Conservation (phyloP, 805 yeast genomes). For the Metschnikowia lachancei region DNA sequence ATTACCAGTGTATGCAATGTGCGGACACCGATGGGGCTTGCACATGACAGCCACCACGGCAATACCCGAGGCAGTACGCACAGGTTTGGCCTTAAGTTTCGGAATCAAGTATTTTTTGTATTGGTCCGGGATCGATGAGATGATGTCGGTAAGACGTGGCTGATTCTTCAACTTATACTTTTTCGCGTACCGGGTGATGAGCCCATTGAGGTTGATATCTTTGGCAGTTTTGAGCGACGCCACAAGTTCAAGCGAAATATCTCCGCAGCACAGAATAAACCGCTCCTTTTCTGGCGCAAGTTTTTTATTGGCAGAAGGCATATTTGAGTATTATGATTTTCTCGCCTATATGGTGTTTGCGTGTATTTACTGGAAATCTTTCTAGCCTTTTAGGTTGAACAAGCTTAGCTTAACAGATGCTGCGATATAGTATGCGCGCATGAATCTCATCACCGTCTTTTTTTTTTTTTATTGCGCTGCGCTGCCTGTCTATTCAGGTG, state of each 20-base stretch:
- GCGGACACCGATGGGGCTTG: constrained; percentile 98
- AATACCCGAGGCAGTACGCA: constrained; percentile 96
- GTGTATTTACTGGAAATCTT: too few relatives aligned
- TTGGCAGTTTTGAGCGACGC: constrained; percentile 68
- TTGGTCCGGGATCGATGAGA: constrained; percentile 93
- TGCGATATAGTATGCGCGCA: too few relatives aligned
- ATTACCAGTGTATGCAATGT: constrained; percentile 97
- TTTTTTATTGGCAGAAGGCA: constrained; percentile 46
- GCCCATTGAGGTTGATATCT: constrained; percentile 86
- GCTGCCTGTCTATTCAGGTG: neutral
- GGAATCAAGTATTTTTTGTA: constrained; percentile 89
- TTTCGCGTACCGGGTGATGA: constrained; percentile 80
- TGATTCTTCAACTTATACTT: constrained; percentile 88
- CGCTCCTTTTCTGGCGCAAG: constrained; percentile 90
- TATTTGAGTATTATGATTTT: constrained; percentile 4
- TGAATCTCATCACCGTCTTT: too few relatives aligned
- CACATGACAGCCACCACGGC: constrained; percentile 99
- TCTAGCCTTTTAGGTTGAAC: too few relatives aligned
- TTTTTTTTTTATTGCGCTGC: neutral
- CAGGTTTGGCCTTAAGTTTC: constrained; percentile 96
- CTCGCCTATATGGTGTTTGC: too few relatives aligned
- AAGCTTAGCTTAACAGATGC: too few relatives aligned
- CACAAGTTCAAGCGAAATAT: constrained; percentile 81
- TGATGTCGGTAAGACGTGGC: constrained; percentile 92
- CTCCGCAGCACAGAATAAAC: constrained; percentile 88